A percentile compares a stretch with the other conserved stretches of the same genome.
Evolutionary conservation across 306 rosid species (phyloP).

Genomic region (Cucumis melo): DNA sequence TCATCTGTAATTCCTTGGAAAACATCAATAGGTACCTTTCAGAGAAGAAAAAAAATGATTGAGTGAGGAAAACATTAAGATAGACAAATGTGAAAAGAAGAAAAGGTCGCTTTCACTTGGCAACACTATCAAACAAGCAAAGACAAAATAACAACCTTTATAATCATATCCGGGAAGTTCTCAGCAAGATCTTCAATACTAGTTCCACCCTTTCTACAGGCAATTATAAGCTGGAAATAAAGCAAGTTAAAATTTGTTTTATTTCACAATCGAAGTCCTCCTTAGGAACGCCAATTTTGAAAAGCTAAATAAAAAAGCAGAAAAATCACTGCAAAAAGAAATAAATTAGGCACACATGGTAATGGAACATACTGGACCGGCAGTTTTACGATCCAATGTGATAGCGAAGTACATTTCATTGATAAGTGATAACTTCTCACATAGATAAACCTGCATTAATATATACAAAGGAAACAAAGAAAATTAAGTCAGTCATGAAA

Average conservation of each 20-base stretch:
- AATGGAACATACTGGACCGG: slow-evolving; percentile 78
- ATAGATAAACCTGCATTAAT: slow-evolving; percentile 59
- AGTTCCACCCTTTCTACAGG: slow-evolving; percentile 96
- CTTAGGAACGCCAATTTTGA: neutral
- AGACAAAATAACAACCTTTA: slow-evolving; percentile 43
- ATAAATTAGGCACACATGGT: neutral
- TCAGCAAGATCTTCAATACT: slow-evolving; percentile 99
- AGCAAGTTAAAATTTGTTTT: neutral
- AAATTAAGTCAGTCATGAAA: neutral
- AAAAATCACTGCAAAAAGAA: neutral
- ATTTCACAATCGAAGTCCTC: neutral
- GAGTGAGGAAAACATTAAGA: slow-evolving; percentile 1
- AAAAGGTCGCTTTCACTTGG: neutral
- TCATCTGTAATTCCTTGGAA: slow-evolving; percentile 87
- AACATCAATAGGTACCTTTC: slow-evolving; percentile 85
- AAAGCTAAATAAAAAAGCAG: slow-evolving; percentile 3
- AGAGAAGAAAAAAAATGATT: slow-evolving; percentile 15
- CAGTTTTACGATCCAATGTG: slow-evolving; percentile 78
- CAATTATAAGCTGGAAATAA: slow-evolving; percentile 63
- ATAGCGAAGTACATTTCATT: slow-evolving; percentile 99
- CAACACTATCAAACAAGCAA: slow-evolving; percentile 6
- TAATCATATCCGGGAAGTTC: slow-evolving; percentile 86
- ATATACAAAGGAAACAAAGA: slow-evolving; percentile 9
- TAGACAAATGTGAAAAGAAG: neutral
- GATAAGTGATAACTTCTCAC: slow-evolving; percentile 75